These are phyloP conservation scores for Chalciporus chontae DNA, from an alignment of 768 basidiomycete genomes.

Conservation along the genomic window DNA sequence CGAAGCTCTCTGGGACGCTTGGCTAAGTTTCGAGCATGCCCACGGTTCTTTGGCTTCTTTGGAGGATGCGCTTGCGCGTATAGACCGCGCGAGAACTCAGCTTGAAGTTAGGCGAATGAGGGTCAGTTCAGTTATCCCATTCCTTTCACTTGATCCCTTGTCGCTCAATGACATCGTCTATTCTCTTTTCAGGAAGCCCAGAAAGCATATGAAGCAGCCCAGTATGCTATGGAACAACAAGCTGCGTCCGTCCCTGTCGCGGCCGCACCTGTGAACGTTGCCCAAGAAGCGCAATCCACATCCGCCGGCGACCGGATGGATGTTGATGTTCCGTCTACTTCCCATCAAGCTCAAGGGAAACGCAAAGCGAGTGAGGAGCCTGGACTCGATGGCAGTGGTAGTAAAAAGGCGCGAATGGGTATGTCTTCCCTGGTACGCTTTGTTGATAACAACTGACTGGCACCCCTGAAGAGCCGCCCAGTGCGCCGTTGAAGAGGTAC, in stretches of 20 bases:
- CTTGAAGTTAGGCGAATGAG: conserved; percentile 61
- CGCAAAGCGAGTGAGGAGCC: conserved; percentile 57
- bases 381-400: conserved; percentile 39
- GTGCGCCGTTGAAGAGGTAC: conserved; percentile 58
- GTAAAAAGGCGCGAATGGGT: conserved; percentile 66
- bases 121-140: conserved; percentile 42
- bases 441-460: neutral
- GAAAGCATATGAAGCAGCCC: conserved; percentile 51
- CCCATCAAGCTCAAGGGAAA: conserved; percentile 48
- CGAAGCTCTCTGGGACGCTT: conserved; percentile 89
- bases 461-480: conserved; percentile 38
- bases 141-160: neutral
- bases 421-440: conserved; percentile 18
- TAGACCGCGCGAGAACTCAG: conserved; percentile 61
- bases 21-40: conserved; percentile 82
- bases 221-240: conserved; percentile 42
- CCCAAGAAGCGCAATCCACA: neutral
- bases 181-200: conserved; percentile 52
- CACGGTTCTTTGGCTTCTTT: conserved; percentile 71
- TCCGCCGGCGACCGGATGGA: conserved; percentile 35
- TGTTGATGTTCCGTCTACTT: conserved; percentile 32
- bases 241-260: conserved; percentile 33
- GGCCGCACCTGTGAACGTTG: conserved; percentile 6
- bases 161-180: neutral
- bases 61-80: conserved; percentile 56